Percentiles rank a stretch among this genome's conserved stretches.
These are phyloP conservation scores for Phytophthora megakarya DNA, from an alignment of 352 stramenopile species.

Conservation along the genomic window DNA sequence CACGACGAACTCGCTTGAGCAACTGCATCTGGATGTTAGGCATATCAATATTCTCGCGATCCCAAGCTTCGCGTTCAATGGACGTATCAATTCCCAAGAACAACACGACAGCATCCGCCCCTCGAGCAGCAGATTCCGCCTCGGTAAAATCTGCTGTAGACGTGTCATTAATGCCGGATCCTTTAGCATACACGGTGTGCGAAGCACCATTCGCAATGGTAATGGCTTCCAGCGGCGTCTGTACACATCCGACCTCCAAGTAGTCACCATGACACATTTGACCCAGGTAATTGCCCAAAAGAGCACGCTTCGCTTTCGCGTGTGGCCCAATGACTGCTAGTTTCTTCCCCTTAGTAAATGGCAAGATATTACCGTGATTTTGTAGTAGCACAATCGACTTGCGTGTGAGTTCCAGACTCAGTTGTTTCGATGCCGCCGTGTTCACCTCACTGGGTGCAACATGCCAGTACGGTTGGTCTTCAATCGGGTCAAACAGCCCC, in stretches of 20 bases:
- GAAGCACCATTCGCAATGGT: slow-evolving; percentile 42
- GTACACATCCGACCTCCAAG: slow-evolving; percentile 61
- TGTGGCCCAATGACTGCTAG: slow-evolving; percentile 87
- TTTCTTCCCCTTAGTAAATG: slow-evolving; percentile 56
- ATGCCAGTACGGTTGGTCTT: slow-evolving; percentile 83
- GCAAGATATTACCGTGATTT: slow-evolving; percentile 81
- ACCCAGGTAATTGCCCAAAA: slow-evolving; percentile 89
- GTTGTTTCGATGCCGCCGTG: slow-evolving; percentile 55
- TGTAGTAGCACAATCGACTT: slow-evolving; percentile 95
- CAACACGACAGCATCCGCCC: slow-evolving; percentile 67
- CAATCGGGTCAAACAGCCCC: slow-evolving; percentile 91
- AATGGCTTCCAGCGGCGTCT: slow-evolving; percentile 78
- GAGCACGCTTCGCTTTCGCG: slow-evolving; percentile 49
- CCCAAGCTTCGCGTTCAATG: slow-evolving; percentile 75
- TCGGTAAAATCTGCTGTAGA: slow-evolving; percentile 58
- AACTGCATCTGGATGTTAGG: slow-evolving; percentile 79
- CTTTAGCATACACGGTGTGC: slow-evolving; percentile 43
- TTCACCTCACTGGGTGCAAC: slow-evolving; percentile 75
- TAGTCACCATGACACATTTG: slow-evolving; percentile 86
- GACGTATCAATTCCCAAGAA: slow-evolving; percentile 85
- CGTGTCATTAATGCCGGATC: slow-evolving; percentile 71
- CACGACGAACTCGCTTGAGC: slow-evolving; percentile 60
- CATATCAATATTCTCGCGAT: slow-evolving; percentile 79
- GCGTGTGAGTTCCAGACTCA: slow-evolving; percentile 76
- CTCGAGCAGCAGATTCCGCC: slow-evolving; percentile 43